phyloP scores from a whole-genome alignment of 2,329 filamentous ascomycete species.

The Didymella exigua region DNA sequence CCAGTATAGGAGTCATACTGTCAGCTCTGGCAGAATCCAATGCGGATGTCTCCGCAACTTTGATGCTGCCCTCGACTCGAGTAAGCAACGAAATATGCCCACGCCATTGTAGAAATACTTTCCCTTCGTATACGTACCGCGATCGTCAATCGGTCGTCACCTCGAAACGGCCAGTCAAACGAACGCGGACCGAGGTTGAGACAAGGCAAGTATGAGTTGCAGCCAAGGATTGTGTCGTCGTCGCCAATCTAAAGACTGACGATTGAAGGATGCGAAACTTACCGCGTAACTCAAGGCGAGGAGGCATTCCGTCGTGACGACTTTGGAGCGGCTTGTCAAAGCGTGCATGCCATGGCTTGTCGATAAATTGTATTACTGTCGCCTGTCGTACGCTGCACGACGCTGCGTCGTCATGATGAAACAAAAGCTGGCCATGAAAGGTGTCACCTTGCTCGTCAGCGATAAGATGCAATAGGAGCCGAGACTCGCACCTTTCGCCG shows the following conservation, averaged over 20 bases:
- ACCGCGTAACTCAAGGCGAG: background rate
- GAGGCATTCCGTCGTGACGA: background rate
- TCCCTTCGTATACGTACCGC: background rate
- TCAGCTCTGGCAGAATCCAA: background rate
- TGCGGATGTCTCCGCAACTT: background rate
- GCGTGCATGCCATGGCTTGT: background rate
- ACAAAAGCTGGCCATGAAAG: background rate
- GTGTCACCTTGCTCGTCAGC: background rate
- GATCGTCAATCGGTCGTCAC: background rate
- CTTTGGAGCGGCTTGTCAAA: background rate
- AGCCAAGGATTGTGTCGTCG: conserved; percentile 11
- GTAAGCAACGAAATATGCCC: background rate
- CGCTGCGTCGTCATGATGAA: background rate
- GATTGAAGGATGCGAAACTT: conserved; percentile 4
- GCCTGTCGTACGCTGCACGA: background rate
- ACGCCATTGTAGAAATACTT: background rate
- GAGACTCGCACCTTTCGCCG: conserved; percentile 13
- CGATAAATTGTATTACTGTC: background rate
- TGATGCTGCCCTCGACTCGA: background rate
- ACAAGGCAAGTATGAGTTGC: conserved; percentile 12
- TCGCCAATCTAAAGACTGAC: conserved; percentile 1
- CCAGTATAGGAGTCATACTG: background rate
- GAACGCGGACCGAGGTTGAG: conserved; percentile 10
- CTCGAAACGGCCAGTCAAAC: conserved; percentile 8
- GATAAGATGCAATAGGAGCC: conserved; percentile 10